These are phyloP conservation scores for Metarhizium album DNA, from an alignment of 2,329 filamentous ascomycete species.

Conservation along the genomic window DNA sequence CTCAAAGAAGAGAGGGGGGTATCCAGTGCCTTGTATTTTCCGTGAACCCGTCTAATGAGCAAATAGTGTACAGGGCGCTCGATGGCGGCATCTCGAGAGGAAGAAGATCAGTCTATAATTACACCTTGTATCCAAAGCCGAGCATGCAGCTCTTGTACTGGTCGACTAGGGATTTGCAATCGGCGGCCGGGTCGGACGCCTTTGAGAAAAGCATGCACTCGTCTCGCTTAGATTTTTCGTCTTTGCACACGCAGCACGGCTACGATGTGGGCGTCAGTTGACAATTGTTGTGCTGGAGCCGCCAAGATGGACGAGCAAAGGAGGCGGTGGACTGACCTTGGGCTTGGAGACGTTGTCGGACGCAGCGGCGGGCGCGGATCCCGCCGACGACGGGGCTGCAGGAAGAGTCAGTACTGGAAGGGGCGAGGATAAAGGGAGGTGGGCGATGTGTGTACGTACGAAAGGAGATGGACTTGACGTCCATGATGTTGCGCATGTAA, in stretches of 20 bases:
- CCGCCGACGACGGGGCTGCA: constrained; percentile 5
- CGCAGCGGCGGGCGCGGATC: constrained; percentile 18
- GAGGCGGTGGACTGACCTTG: constrained; percentile 23
- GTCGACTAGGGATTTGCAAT: constrained; percentile 73
- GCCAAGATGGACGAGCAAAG: background rate
- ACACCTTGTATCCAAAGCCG: constrained; percentile 76
- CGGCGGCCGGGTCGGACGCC: constrained; percentile 66
- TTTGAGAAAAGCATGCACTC: constrained; percentile 99
- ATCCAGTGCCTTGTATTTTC: constrained; percentile 5
- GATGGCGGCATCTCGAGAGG: background rate
- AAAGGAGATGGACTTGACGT: constrained; percentile 18
- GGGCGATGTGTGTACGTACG: constrained; percentile 12
- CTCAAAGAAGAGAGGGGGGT: constrained; percentile 1
- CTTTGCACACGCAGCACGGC: constrained; percentile 97
- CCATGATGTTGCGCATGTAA: constrained; percentile 18
- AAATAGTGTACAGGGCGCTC: constrained; percentile 15
- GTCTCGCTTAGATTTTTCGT: constrained; percentile 84
- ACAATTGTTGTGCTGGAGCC: background rate
- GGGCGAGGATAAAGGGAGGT: background rate
- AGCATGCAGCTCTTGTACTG: constrained; percentile 89
- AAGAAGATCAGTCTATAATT: constrained; percentile 8
- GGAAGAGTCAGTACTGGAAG: background rate
- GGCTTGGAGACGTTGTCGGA: constrained; percentile 28
- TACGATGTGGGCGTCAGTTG: constrained; percentile 25
- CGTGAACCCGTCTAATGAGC: constrained; percentile 9